Base-by-base conservation (phyloP, 495 filamentous ascomycete species). In the Neurospora sp. region DNA sequence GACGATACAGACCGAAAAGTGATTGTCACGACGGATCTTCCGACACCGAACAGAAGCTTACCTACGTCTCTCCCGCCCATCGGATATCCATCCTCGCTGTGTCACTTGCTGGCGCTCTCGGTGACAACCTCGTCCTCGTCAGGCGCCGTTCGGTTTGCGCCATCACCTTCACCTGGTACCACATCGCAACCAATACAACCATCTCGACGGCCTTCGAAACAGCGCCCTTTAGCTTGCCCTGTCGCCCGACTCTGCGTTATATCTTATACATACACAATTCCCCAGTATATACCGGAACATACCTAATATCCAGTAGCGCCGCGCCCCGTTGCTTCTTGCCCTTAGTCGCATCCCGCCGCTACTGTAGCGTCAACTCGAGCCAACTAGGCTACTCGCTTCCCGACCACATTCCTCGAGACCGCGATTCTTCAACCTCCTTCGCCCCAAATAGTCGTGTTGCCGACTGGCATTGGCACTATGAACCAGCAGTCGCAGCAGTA, bases 401-500 rank as follows among this genome's bases (percentile, higher is more conserved):
- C 27, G 27, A 37, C 7, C 54, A 37, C 23, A 62, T 35, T 62
- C 27, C 11, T 35, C 54, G 4, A 62, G 72, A 44, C 72, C 54
- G 31, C 54, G 59, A 73, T 2, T n/a, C 27, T 35, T 46, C 20
- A 38, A 7, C 27, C 14, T 69, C 39, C 20, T 37, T 27, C 39
- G 4, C 35, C 41, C 70, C 11, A 16, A 14, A 4, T 18, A 5
- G 3, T 35, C 41, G 35, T 39, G 23, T 70, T 27, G 71, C 27
- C 66, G 39, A 39, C 39, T 72, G 27, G 54, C 14, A 66, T 44
- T 10, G 69, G 69, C 85, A 88, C 72, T 84, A 93, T 80, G 86
- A 90, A 85, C 72, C 82, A 81, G 74, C 77, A 81, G 74, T 77
- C 75, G 74, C 80, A 79, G 72, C 82, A 85, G 75, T 83, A 84